Conservation (phyloP, 2,329 filamentous ascomycete genomes). For the Calycina herbarum region DNA sequence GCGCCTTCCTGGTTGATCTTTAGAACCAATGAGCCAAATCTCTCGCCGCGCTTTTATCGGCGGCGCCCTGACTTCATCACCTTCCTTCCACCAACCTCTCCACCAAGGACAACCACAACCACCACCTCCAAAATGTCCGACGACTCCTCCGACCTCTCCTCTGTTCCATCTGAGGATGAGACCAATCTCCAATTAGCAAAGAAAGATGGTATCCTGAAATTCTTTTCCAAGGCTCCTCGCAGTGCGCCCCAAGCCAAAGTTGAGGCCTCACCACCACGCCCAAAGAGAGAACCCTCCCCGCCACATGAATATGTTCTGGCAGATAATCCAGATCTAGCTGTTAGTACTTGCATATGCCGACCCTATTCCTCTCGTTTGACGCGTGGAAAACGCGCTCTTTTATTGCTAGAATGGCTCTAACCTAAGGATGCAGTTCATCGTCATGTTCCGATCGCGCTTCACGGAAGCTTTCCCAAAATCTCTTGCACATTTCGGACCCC, state of each 20-base stretch:
- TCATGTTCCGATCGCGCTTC: slow-evolving; percentile 96
- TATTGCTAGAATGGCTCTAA: slow-evolving; percentile 36
- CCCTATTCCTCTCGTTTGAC: slow-evolving; percentile 23
- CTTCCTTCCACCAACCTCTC: slow-evolving; percentile 8
- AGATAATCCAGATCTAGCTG: slow-evolving; percentile 89
- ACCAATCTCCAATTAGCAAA: slow-evolving; percentile 51
- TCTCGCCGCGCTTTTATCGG: slow-evolving; percentile 16
- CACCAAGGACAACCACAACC: slow-evolving; percentile 21
- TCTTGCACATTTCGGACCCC: slow-evolving; percentile 84
- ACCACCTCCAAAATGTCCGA: slow-evolving; percentile 43
- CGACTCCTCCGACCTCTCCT: slow-evolving; percentile 64
- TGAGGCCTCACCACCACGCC: slow-evolving; percentile 60
- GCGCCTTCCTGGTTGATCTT: slow-evolving; percentile 5
- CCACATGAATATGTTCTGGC: slow-evolving; percentile 87
- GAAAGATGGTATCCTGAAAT: slow-evolving; percentile 64
- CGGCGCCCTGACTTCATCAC: slow-evolving; percentile 17
- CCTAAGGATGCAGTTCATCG: slow-evolving; percentile 73
- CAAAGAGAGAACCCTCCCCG: slow-evolving; percentile 83
- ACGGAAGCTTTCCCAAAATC: slow-evolving; percentile 86
- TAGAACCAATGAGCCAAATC: slow-evolving; percentile 16
- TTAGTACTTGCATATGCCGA: slow-evolving; percentile 58
- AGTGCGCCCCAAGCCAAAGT: slow-evolving; percentile 50
- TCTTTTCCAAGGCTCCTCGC: slow-evolving; percentile 59
- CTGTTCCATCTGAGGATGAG: slow-evolving; percentile 55
- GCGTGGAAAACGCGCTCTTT: slow-evolving; percentile 55